phyloP scores from a whole-genome alignment of 208 protist genomes.

The Trypanosomatidae sp. region DNA sequence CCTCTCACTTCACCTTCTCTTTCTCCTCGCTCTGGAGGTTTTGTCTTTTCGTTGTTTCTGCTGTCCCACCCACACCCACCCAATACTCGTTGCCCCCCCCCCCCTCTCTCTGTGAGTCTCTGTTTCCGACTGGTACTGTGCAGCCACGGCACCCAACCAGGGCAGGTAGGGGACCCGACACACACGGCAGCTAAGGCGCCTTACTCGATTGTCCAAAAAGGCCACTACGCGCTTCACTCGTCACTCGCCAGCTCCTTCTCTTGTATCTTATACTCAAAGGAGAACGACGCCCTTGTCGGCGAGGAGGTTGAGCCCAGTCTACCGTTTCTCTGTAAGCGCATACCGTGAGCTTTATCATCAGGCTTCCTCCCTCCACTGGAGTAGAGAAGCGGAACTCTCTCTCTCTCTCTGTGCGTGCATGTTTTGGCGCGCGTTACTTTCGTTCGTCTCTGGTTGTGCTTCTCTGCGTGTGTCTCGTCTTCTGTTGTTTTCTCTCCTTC shows the following conservation, averaged over 20 bases:
- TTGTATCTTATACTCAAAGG: background rate
- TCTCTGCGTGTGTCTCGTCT: background rate
- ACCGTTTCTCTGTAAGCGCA: background rate
- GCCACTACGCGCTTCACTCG: background rate
- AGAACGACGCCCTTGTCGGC: background rate
- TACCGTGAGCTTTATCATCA: background rate
- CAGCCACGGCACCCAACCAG: background rate
- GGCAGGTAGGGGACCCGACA: background rate
- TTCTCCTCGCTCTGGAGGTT: background rate
- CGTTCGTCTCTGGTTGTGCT: background rate
- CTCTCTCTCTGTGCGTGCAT: too few relatives aligned
- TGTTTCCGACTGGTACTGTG: background rate
- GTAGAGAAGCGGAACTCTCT: background rate
- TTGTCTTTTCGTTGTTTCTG: background rate
- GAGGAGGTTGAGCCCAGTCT: background rate
- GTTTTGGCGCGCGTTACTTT: background rate
- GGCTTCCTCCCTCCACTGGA: conserved; percentile 5
- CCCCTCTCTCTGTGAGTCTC: background rate
- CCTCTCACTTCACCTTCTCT: background rate
- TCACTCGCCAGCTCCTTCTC: background rate
- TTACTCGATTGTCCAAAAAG: background rate
- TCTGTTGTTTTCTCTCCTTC: background rate
- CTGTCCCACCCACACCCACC: background rate
- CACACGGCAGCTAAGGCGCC: background rate
- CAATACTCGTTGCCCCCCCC: background rate